Base-by-base conservation (phyloP, 352 stramenopile genomes). In the Globisporangium cederbergense region DNA sequence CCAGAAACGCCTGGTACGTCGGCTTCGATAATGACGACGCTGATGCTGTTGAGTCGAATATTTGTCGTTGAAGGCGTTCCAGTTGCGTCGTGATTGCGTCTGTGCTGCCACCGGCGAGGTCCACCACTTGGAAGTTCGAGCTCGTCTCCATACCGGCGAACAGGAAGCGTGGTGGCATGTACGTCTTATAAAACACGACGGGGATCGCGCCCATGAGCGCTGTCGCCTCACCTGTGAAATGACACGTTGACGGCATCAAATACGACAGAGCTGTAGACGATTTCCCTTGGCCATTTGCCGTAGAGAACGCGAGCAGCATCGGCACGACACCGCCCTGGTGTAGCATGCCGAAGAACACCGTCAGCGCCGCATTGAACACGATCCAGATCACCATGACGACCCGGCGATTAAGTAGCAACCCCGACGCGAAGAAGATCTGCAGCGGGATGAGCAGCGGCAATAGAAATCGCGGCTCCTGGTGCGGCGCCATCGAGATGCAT, bases 391-490 rank as follows among this genome's bases (percentile, higher is more conserved):
- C 6, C 4, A 58, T 53, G 1, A 71, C 43, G 32, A 32, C 42
- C 1, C 62, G 63, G 2, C 32, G 38, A 22, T 59, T 34, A 7
- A 64, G 28, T 25, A 25, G 22, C 2, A 67, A 4, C 3, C 38
- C 2, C 16, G 56, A 42, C 32, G 69, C 71, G 25, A 70, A 68
- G 57, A 85, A 88, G 16, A 96, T 58, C 34, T 93, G 76, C 30
- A 98, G 71, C 25, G 93, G 93, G 7, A 97, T 71, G 9, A 97
- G 50, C 8, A 91, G 68, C 9, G 93, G 93, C 2, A 98, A 61
- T 43, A 98, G 62, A 62, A 98, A 98, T 54, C 95, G 83, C 20
- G 92, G 87, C 73, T 98, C 93, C 75, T 98, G 95, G 63, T 98
- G 95, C 6, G 93, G 95, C n/a, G 93, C 91, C 40, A 91, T 74